These are phyloP conservation scores for Exophiala alcalophila DNA, from an alignment of 2,329 filamentous ascomycete genomes.

Conservation along the genomic window DNA sequence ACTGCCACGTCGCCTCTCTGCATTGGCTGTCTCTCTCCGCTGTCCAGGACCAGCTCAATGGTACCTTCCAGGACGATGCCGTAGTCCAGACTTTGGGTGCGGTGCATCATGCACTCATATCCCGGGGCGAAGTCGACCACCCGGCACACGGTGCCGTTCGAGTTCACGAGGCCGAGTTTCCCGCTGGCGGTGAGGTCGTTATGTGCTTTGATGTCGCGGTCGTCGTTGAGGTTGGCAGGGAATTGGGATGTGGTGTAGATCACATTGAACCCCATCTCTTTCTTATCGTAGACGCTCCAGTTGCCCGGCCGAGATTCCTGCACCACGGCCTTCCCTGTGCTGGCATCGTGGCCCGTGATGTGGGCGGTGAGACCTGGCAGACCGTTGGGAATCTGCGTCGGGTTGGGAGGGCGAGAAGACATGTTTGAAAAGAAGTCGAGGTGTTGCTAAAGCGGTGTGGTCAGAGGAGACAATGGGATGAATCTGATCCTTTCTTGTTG, in stretches of 20 bases:
- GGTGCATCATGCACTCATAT: conserved; percentile 49
- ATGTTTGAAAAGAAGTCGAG: conserved; percentile 17
- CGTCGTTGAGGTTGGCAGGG: conserved; percentile 37
- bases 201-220: conserved; percentile 37
- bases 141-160: conserved; percentile 26
- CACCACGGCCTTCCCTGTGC: conserved; percentile 38
- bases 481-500: too few species aligned
- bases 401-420: conserved; percentile 25
- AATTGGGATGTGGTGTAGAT: conserved; percentile 42
- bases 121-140: conserved; percentile 46
- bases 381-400: conserved; percentile 18
- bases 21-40: conserved; percentile 49
- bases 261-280: conserved; percentile 40
- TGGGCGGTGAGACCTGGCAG: conserved; percentile 25
- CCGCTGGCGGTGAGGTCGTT: conserved; percentile 31
- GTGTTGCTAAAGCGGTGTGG: neutral
- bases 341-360: conserved; percentile 40
- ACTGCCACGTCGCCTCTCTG: conserved; percentile 54
- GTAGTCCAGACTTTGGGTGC: conserved; percentile 55
- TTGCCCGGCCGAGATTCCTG: conserved; percentile 34
- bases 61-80: conserved; percentile 55
- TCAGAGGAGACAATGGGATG: too few species aligned
- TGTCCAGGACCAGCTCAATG: conserved; percentile 52
- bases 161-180: conserved; percentile 39
- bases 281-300: conserved; percentile 34